Percentiles rank a stretch among this genome's conserved stretches.
Evolutionary conservation across 2,329 filamentous ascomycete genomes (phyloP).

Genomic region (Fusarium sp.): DNA sequence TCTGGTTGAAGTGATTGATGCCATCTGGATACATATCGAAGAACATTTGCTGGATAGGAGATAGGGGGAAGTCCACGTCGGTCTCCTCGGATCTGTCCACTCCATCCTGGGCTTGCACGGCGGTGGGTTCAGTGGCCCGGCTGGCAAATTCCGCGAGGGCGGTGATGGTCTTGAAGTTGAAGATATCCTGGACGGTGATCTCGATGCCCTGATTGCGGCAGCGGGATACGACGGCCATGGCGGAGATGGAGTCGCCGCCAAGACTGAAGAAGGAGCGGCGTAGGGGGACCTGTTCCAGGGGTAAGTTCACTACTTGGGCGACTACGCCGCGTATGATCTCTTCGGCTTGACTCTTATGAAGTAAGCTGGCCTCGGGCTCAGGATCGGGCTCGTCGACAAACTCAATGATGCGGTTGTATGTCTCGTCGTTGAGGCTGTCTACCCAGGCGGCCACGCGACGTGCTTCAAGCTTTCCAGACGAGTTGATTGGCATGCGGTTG

Average conservation of each 20-base stretch:
- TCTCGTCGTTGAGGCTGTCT: not conserved
- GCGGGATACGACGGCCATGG: not conserved
- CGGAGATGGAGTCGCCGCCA: not conserved
- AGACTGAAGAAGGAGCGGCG: not conserved
- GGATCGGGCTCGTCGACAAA: not conserved
- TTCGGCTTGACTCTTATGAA: not conserved
- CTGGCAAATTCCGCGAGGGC: not conserved
- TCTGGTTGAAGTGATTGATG: not conserved
- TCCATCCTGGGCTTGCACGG: not conserved
- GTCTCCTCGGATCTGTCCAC: not conserved
- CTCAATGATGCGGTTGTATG: not conserved
- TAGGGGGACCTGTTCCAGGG: not conserved
- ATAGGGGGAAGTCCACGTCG: not conserved
- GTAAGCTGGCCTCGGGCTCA: not conserved
- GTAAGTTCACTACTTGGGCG: not conserved
- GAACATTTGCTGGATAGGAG: not conserved
- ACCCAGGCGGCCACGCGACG: not conserved
- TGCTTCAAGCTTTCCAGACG: not conserved
- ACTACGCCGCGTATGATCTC: not conserved
- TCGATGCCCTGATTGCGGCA: not conserved
- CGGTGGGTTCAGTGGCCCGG: not conserved
- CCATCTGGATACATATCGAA: not conserved
- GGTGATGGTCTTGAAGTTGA: not conserved
- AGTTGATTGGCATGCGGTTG: not conserved
- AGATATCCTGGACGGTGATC: not conserved